These are phyloP conservation scores for Globisporangium polare DNA, from an alignment of 352 stramenopile genomes.

Conservation along the genomic window DNA sequence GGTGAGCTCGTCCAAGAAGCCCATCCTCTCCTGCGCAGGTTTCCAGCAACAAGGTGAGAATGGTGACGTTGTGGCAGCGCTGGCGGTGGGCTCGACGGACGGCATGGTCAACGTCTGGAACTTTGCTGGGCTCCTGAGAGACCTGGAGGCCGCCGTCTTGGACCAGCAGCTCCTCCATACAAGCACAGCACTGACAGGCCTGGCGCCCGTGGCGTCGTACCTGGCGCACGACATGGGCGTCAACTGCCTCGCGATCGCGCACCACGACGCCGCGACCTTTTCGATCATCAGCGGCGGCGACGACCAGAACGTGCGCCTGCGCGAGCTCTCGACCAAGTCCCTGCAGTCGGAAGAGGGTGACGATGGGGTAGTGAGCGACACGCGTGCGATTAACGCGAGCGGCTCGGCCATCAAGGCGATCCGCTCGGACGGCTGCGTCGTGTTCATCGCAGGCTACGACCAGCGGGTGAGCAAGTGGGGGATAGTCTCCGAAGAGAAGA, in stretches of 20 bases:
- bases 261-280: constrained; percentile 26
- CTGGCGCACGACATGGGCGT: constrained; percentile 81
- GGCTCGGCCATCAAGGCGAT: constrained; percentile 81
- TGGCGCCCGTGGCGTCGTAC: constrained; percentile 51
- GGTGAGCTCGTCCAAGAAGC: constrained; percentile 64
- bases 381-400: constrained; percentile 55
- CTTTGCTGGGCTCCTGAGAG: constrained; percentile 25
- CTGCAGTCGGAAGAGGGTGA: background rate
- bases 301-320: constrained; percentile 64
- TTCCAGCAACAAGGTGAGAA: constrained; percentile 26
- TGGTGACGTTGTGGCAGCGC: constrained; percentile 23
- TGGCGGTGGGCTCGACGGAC: constrained; percentile 81
- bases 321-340: constrained; percentile 31
- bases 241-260: constrained; percentile 56
- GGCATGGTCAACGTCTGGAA: constrained; percentile 78
- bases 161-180: background rate
- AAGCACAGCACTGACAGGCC: constrained; percentile 14
- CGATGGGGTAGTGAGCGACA: constrained; percentile 24
- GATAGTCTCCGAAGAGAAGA: constrained; percentile 12
- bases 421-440: constrained; percentile 29
- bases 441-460: constrained; percentile 80
- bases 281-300: constrained; percentile 77
- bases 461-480: constrained; percentile 78
- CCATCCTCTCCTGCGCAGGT: constrained; percentile 66
- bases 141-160: constrained; percentile 12